Percentiles rank a stretch among this genome's conserved stretches.
Evolutionary conservation across 2,329 filamentous ascomycete species (phyloP).

Genomic region (Scolecobasidium constrictum): DNA sequence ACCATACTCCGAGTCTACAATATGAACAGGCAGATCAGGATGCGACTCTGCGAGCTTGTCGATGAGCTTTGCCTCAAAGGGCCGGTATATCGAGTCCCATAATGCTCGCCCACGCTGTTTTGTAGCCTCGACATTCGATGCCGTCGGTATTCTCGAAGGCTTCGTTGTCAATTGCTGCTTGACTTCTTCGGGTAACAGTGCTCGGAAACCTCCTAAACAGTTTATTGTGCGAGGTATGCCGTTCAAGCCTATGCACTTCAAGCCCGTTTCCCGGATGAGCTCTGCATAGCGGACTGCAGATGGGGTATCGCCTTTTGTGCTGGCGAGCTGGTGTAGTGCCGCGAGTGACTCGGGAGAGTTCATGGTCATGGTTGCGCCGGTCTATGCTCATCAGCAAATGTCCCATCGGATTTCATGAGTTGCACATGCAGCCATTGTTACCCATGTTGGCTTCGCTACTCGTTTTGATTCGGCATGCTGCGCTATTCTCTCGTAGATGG

Average conservation of each 20-base stretch:
- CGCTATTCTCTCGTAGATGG: constrained; percentile 54
- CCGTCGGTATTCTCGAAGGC: constrained; percentile 23
- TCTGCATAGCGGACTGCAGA: constrained; percentile 45
- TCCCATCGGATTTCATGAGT: background rate
- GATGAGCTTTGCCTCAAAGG: constrained; percentile 61
- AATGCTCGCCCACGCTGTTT: constrained; percentile 50
- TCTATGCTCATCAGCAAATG: constrained; percentile 32
- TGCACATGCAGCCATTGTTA: constrained; percentile 49
- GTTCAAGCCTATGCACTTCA: constrained; percentile 73
- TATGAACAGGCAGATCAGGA: constrained; percentile 72
- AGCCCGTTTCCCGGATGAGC: constrained; percentile 62
- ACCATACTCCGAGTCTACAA: constrained; percentile 64
- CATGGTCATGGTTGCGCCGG: constrained; percentile 74
- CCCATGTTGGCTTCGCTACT: constrained; percentile 54
- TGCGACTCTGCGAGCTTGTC: constrained; percentile 63
- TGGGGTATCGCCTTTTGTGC: constrained; percentile 12
- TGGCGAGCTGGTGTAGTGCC: constrained; percentile 43
- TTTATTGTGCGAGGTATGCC: constrained; percentile 79
- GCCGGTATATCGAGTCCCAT: constrained; percentile 69
- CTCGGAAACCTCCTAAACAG: constrained; percentile 61
- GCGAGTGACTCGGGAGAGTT: constrained; percentile 71
- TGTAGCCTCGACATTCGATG: constrained; percentile 43
- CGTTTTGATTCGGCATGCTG: constrained; percentile 50
- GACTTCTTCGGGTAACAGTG: constrained; percentile 48
- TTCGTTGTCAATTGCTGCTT: constrained; percentile 41